Evolutionary conservation across 257 asterid species (phyloP).

Genomic region (Gentiana macrophylla): DNA sequence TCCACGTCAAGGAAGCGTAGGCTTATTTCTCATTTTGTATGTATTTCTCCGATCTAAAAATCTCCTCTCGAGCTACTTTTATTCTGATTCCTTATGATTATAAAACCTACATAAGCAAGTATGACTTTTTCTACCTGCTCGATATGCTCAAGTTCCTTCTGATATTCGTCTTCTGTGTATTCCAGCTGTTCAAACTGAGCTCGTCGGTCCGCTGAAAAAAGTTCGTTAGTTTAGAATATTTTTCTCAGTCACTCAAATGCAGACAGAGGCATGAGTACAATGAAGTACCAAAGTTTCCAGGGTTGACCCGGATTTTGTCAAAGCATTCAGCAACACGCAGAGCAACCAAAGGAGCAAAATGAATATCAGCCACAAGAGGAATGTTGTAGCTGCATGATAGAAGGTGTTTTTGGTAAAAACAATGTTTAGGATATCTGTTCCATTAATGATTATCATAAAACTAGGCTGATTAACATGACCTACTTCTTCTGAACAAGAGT

Average conservation of each 20-base stretch:
- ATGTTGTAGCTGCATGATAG: slow-evolving; percentile 53
- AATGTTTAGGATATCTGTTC: slow-evolving; percentile 5
- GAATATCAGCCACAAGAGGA: slow-evolving; percentile 98
- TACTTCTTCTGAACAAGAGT: slow-evolving; percentile 94
- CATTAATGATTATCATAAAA: too few species aligned
- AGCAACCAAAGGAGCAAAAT: slow-evolving; percentile 96
- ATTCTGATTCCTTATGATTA: neutral
- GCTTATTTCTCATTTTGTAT: too few species aligned
- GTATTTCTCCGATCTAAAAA: neutral
- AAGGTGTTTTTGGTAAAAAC: slow-evolving; percentile 12
- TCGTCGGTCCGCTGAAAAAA: slow-evolving; percentile 88
- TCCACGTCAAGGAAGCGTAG: too few species aligned
- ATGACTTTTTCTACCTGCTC: slow-evolving; percentile 51
- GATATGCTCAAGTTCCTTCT: slow-evolving; percentile 93
- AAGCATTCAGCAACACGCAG: slow-evolving; percentile 94
- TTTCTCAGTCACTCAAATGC: neutral
- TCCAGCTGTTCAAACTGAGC: slow-evolving; percentile 94
- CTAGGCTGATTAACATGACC: slow-evolving; percentile 7
- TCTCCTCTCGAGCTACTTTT: too few species aligned
- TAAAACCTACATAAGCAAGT: neutral
- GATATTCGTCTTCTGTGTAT: slow-evolving; percentile 94
- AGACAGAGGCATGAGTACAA: slow-evolving; percentile 2
- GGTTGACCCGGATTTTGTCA: slow-evolving; percentile 96
- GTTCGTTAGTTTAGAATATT: slow-evolving; percentile 7
- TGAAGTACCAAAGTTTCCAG: slow-evolving; percentile 86